Base-by-base conservation (phyloP, 139 green algal species). In the Chara braunii region DNA sequence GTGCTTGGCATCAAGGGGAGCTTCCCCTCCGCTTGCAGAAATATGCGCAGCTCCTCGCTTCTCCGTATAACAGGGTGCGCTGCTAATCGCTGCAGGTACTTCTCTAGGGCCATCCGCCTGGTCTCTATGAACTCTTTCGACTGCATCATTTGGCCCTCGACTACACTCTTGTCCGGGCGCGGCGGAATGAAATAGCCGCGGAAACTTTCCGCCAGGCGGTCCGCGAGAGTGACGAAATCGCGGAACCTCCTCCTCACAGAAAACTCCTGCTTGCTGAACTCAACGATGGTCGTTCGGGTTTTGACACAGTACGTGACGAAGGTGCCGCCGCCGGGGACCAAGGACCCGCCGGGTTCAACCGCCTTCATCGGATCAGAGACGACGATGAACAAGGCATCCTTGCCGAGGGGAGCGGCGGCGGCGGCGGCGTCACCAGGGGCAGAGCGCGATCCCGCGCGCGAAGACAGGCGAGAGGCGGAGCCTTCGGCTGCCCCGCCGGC, bases 181-280 rank as follows among this genome's bases (percentile, higher is more conserved):
- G 84, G 79, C 26, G 91, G 91, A 3, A 96, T 80, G 67, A 97
- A 92, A 75, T 85, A 94, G 31, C 90, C 91, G 2, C 83, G 71
- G 59, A 92, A 85, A 29, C 80, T 83, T 14, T 70, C 56, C 26
- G 77, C 65, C 23, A 96, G 73, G 53, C 90, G 48, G 53, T 80
- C 72, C 14, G 66, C 57, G 29, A 83, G 43, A 5, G 24, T 57
- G 1, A 82, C 68, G 62, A 82, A 80, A 43, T 84, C 74, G 24
- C 45, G 34, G 53, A 82, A 84, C 4, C 78, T 36, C 28, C 78
- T 58, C 55, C 75, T 45, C 23, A 68, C 43, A 7, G 48, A 31
- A 23, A 67, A 37, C 18, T 64, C 43, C 11, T 34, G 34, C 18
- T n/a, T 32, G 2, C 33, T 23, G 28, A 51, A 80, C 37, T 37